These are phyloP conservation scores for Sporothrix inflata DNA, from an alignment of 2,329 filamentous ascomycete genomes.

Conservation along the genomic window DNA sequence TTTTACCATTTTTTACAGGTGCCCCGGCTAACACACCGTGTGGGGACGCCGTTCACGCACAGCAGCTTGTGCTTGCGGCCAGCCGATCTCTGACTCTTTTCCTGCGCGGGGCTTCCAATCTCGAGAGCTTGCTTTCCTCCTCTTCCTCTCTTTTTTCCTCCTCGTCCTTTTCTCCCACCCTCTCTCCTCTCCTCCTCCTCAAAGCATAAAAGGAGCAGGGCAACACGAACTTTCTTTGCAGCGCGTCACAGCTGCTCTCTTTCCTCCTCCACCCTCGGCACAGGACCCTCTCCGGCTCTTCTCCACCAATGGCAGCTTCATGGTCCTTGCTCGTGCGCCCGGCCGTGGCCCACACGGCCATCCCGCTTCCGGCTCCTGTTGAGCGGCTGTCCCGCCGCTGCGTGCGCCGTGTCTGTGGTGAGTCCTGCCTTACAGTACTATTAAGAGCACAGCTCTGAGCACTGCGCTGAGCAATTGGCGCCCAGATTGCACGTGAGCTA, in stretches of 20 bases:
- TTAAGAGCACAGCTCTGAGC: background rate
- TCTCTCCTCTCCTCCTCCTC: background rate
- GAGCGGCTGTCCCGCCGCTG: slow-evolving; percentile 32
- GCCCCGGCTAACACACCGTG: background rate
- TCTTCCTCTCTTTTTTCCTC: background rate
- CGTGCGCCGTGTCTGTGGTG: slow-evolving; percentile 32
- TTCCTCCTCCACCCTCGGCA: background rate
- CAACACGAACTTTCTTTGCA: background rate
- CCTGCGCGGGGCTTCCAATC: background rate
- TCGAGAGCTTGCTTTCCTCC: background rate
- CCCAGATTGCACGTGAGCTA: background rate
- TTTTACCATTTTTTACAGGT: background rate
- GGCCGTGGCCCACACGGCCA: slow-evolving; percentile 32
- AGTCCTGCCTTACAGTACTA: background rate
- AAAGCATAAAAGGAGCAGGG: slow-evolving; percentile 9
- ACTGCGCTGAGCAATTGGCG: background rate
- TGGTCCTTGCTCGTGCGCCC: slow-evolving; percentile 35
- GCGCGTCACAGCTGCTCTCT: slow-evolving; percentile 9
- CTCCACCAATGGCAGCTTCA: slow-evolving; percentile 30
- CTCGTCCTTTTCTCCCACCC: background rate
- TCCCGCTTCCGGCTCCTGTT: slow-evolving; percentile 29
- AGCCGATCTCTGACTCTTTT: slow-evolving; percentile 19
- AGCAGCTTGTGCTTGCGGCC: slow-evolving; percentile 7
- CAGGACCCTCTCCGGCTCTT: background rate
- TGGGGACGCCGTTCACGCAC: slow-evolving; percentile 7